Conservation (phyloP, 1,284 basidiomycete genomes). For the Trichosporon faecale region DNA sequence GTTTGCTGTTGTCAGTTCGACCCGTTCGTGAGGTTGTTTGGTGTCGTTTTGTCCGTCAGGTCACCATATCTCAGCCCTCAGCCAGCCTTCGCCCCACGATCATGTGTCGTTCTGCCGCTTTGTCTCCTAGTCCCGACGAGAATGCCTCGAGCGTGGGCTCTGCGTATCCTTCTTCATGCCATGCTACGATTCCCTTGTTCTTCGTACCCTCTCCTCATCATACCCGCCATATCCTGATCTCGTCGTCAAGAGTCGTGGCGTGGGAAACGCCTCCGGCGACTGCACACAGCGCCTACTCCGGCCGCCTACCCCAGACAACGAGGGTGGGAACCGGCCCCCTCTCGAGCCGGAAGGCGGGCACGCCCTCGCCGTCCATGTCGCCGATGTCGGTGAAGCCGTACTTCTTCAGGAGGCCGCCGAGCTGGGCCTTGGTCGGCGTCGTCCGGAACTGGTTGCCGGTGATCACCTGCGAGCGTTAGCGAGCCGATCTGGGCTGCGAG, state of each 20-base stretch:
- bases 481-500: no score
- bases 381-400: constrained; percentile 32
- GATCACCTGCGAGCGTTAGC: constrained; percentile 7
- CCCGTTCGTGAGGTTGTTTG: not conserved
- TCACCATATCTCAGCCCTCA: not conserved
- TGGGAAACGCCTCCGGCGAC: not conserved
- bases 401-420: constrained; percentile 6
- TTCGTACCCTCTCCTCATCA: not conserved
- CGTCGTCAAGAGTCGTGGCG: not conserved
- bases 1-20: not conserved
- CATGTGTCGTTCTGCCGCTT: not conserved
- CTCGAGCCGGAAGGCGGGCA: constrained; percentile 29
- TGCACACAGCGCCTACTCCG: constrained; percentile 9
- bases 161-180: not conserved
- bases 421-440: constrained; percentile 13
- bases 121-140: no score
- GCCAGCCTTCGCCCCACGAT: not conserved
- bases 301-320: constrained; percentile 17
- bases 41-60: not conserved
- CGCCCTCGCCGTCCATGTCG: constrained; percentile 26
- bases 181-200: not conserved
- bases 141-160: not conserved
- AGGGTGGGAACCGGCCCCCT: constrained; percentile 10
- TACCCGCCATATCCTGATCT: not conserved
- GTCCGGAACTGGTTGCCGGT: constrained; percentile 19